phyloP scores from a whole-genome alignment of 208 protist species.

The Phytomonas serpens region DNA sequence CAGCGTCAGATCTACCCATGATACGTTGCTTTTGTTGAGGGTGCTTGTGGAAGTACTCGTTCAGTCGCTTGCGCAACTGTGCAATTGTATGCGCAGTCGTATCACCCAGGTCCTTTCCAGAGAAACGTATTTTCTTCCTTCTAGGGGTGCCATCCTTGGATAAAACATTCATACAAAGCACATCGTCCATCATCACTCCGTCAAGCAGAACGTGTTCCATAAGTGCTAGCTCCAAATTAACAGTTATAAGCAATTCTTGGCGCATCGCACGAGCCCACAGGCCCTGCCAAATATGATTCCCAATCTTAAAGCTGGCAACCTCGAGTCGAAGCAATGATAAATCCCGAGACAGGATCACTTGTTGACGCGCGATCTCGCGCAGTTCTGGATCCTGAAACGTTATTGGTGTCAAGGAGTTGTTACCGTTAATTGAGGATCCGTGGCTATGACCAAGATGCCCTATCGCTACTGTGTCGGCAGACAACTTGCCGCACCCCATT shows the following conservation, averaged over 20 bases:
- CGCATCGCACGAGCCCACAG: slow-evolving; percentile 80
- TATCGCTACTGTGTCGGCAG: slow-evolving; percentile 19
- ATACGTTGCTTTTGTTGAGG: neutral
- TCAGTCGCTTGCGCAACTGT: neutral
- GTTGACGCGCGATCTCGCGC: slow-evolving; percentile 54
- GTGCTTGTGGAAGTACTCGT: neutral
- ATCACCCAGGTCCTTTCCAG: neutral
- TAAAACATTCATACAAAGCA: neutral
- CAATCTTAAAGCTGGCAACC: slow-evolving; percentile 56
- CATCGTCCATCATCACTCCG: slow-evolving; percentile 20
- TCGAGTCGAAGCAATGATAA: slow-evolving; percentile 66
- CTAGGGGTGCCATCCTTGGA: neutral
- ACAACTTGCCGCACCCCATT: slow-evolving; percentile 15
- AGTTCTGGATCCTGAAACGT: slow-evolving; percentile 37
- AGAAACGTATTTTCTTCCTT: neutral
- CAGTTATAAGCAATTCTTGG: slow-evolving; percentile 54
- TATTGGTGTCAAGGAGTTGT: slow-evolving; percentile 2
- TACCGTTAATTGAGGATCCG: slow-evolving; percentile 11
- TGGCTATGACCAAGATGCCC: slow-evolving; percentile 15
- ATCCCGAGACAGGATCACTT: slow-evolving; percentile 63
- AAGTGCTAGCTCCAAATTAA: slow-evolving; percentile 44
- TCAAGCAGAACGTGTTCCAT: slow-evolving; percentile 67
- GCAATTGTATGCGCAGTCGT: neutral
- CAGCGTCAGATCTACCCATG: neutral
- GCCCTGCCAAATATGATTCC: slow-evolving; percentile 66